These are phyloP conservation scores for Mentha longifolia DNA, from an alignment of 257 asterid species.

Conservation along the genomic window DNA sequence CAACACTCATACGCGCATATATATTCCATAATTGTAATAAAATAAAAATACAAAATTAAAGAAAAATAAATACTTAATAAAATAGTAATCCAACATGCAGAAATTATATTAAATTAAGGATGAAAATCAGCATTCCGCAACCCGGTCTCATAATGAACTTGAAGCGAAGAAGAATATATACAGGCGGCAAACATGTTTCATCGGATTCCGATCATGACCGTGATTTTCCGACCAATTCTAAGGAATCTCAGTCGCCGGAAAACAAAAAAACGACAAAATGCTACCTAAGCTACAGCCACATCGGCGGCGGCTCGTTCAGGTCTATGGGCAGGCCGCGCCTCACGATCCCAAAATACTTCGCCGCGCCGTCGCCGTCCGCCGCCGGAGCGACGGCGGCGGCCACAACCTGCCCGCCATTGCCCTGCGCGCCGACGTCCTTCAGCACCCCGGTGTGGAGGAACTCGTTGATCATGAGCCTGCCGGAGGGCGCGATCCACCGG, in stretches of 20 bases:
- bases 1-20: not conserved
- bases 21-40: not conserved
- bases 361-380: conserved; percentile 46
- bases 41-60: not conserved
- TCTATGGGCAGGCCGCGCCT: conserved; percentile 88
- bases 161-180: conserved; percentile 25
- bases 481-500: conserved; percentile 61
- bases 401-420: conserved; percentile 36
- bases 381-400: conserved; percentile 41
- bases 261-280: conserved; percentile 26
- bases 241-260: conserved; percentile 33
- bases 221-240: conserved; percentile 8
- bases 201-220: conserved; percentile 23
- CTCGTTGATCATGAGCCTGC: conserved; percentile 55
- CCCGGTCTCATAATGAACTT: not conserved
- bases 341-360: conserved; percentile 63
- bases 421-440: conserved; percentile 36
- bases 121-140: not conserved
- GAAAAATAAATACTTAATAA: not conserved
- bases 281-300: conserved; percentile 61
- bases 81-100: not conserved
- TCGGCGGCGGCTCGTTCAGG: conserved; percentile 92
- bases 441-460: conserved; percentile 61
- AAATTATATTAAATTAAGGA: conserved; percentile 9
- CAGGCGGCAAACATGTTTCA: conserved; percentile 28